phyloP scores from a whole-genome alignment of 2,329 filamentous ascomycete genomes.

The Monosporascus sp. region DNA sequence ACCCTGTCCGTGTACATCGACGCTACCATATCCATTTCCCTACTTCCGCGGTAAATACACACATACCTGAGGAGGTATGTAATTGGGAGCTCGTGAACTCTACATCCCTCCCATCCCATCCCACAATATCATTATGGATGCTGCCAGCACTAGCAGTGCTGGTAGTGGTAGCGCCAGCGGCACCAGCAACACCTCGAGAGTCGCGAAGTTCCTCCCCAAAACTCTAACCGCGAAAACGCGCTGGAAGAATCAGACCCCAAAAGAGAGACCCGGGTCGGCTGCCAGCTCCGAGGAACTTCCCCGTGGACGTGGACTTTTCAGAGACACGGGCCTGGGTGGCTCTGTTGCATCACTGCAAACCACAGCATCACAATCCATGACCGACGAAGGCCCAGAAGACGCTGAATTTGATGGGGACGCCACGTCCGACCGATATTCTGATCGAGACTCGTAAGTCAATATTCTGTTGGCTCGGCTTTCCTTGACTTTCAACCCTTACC shows the following conservation, averaged over 20 bases:
- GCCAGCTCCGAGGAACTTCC: slow-evolving; percentile 25
- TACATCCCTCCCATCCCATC: background rate
- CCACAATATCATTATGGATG: slow-evolving; percentile 17
- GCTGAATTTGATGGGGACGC: background rate
- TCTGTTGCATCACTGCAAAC: slow-evolving; percentile 10
- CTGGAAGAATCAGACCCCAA: slow-evolving; percentile 40
- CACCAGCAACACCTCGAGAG: slow-evolving; percentile 12
- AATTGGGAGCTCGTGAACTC: background rate
- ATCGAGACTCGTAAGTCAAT: background rate
- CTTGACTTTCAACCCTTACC: background rate
- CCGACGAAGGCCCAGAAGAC: background rate
- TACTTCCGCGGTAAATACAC: too few relatives aligned
- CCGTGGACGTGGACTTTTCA: slow-evolving; percentile 22
- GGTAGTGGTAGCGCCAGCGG: slow-evolving; percentile 6
- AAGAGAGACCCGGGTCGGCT: slow-evolving; percentile 29
- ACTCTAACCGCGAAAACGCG: slow-evolving; percentile 42
- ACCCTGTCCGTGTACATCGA: too few relatives aligned
- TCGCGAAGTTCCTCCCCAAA: slow-evolving; percentile 41
- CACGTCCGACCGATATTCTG: background rate
- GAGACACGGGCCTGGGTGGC: background rate
- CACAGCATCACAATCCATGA: slow-evolving; percentile 13
- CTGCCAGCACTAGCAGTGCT: slow-evolving; percentile 6
- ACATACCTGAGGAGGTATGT: background rate
- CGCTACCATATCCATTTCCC: too few relatives aligned
- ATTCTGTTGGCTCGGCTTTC: background rate